Conservation (phyloP, 2,329 filamentous ascomycete species). For the Exophiala lecanii-corni region DNA sequence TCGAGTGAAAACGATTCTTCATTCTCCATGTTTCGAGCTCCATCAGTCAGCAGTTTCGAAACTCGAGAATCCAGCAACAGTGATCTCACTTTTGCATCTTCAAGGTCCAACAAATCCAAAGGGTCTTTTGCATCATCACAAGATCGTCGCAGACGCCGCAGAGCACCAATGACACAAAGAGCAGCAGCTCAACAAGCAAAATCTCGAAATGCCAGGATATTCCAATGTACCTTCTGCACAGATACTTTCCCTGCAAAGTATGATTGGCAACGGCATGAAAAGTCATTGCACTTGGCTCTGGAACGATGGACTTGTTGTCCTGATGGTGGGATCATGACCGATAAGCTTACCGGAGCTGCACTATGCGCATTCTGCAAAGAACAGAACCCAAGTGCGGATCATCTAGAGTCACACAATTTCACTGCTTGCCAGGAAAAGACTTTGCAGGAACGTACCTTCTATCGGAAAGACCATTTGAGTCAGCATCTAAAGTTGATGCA, state of each 20-base stretch:
- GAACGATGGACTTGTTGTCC: constrained; percentile 60
- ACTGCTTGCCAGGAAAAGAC: constrained; percentile 57
- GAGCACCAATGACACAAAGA: constrained; percentile 43
- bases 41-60: constrained; percentile 52
- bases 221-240: constrained; percentile 56
- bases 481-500: constrained; percentile 56
- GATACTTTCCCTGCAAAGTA: constrained; percentile 55
- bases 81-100: constrained; percentile 51
- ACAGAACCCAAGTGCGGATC: constrained; percentile 50
- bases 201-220: constrained; percentile 42
- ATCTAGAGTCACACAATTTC: constrained; percentile 58
- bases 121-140: constrained; percentile 56
- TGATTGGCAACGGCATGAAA: constrained; percentile 57
- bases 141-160: constrained; percentile 53
- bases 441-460: constrained; percentile 55
- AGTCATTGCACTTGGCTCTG: constrained; percentile 52
- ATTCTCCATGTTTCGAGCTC: constrained; percentile 49
- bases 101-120: constrained; percentile 53
- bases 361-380: constrained; percentile 57
- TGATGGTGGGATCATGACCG: constrained; percentile 49
- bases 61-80: constrained; percentile 53
- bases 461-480: constrained; percentile 54
- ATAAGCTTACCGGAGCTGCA: constrained; percentile 17
- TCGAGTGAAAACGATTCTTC: constrained; percentile 48
- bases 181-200: constrained; percentile 39